Conservation (phyloP, 2,329 filamentous ascomycete genomes). For the Botrytis pseudocinerea region DNA sequence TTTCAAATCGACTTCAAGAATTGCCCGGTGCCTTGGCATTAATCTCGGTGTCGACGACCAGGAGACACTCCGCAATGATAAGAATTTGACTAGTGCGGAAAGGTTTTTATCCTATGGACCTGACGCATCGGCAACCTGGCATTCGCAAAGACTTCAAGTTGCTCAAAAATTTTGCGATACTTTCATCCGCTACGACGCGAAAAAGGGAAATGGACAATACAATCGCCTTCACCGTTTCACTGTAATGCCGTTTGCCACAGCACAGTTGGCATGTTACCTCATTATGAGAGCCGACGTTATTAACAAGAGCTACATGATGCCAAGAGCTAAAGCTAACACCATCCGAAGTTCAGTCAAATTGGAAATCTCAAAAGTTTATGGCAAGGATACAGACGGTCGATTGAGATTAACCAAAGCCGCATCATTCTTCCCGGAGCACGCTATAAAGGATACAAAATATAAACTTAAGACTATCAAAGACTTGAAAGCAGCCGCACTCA, state of each 20-base stretch:
- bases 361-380: not conserved
- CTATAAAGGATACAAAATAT: not conserved
- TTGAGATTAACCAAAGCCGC: not conserved
- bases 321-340: not conserved
- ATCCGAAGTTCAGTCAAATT: not conserved
- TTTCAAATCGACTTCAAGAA: not conserved
- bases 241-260: not conserved
- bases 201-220: not conserved
- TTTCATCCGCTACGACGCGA: not conserved
- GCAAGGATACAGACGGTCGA: not conserved
- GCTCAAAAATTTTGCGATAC: slow-evolving; percentile 4
- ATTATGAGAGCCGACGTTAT: not conserved
- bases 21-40: slow-evolving; percentile 10
- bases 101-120: slow-evolving; percentile 5
- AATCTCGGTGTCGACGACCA: slow-evolving; percentile 10
- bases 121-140: slow-evolving; percentile 5
- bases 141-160: not conserved
- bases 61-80: not conserved
- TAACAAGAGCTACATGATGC: not conserved
- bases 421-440: not conserved
- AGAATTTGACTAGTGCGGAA: slow-evolving; percentile 1
- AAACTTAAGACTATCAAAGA: not conserved
- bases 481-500: not conserved
- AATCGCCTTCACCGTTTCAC: not conserved
- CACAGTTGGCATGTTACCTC: slow-evolving; percentile 11